phyloP scores from a whole-genome alignment of 176 grass and related monocot species.

The Oryza australiensis region DNA sequence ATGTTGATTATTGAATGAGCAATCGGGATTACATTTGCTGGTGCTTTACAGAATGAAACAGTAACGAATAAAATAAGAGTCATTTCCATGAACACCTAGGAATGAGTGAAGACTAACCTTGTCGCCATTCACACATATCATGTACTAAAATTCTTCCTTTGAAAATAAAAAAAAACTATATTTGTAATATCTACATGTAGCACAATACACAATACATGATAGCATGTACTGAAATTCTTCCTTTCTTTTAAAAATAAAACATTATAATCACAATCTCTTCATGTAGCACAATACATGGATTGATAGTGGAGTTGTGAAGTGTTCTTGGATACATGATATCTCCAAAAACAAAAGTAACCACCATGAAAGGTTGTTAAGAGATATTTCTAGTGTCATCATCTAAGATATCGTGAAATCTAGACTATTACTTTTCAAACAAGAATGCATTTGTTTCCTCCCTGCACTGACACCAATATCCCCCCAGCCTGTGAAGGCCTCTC shows the following conservation, averaged over 20 bases:
- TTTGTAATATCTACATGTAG: not conserved
- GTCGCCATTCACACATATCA: not conserved
- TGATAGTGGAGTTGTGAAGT: not conserved
- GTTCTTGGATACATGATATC: not conserved
- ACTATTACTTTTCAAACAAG: not conserved
- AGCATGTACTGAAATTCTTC: not conserved
- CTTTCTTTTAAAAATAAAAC: not conserved
- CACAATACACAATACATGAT: not conserved
- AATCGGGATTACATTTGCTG: not conserved
- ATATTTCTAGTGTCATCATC: not conserved
- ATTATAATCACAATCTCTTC: not conserved
- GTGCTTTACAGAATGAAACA: not conserved
- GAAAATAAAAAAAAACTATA: not conserved
- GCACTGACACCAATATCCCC: no score
- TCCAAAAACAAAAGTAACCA: not conserved
- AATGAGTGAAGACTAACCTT: not conserved
- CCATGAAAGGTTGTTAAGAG: not conserved
- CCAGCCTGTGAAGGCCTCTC: no score
- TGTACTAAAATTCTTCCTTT: not conserved
- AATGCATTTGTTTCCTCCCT: not conserved
- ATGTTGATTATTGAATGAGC: not conserved
- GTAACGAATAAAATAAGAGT: not conserved
- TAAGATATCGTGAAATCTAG: not conserved
- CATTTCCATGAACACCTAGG: not conserved
- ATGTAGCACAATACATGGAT: not conserved